Conservation (phyloP, 1,139 yeast species). For the Diutina ranongensis region DNA sequence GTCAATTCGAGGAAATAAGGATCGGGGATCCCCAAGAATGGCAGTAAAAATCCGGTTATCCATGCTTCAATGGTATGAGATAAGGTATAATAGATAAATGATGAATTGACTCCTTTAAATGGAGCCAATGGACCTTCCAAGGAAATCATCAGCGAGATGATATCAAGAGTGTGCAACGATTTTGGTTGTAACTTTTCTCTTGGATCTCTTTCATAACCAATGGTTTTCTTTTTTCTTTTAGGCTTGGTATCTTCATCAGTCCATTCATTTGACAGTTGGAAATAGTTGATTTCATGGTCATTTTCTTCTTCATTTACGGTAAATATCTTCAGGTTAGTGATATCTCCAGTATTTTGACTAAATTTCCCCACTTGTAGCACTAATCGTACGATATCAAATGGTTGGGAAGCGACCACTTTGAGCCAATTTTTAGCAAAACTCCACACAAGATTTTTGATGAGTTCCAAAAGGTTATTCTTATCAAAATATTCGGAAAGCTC, state of each 20-base stretch:
- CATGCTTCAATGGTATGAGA: slow-evolving; percentile 79
- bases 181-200: slow-evolving; percentile 40
- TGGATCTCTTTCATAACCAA: background rate
- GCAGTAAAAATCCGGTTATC: slow-evolving; percentile 80
- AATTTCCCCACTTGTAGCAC: slow-evolving; percentile 72
- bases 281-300: slow-evolving; percentile 38
- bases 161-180: slow-evolving; percentile 59
- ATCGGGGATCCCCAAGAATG: slow-evolving; percentile 78
- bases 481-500: slow-evolving; percentile 63
- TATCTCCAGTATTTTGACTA: slow-evolving; percentile 12
- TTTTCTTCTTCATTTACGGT: slow-evolving; percentile 19
- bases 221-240: background rate
- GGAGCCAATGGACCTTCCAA: slow-evolving; percentile 79
- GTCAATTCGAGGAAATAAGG: slow-evolving; percentile 78
- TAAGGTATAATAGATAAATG: slow-evolving; percentile 68
- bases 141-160: slow-evolving; percentile 55
- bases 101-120: slow-evolving; percentile 79
- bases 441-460: slow-evolving; percentile 40
- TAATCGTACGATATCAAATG: slow-evolving; percentile 75
- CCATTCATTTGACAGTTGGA: slow-evolving; percentile 18
- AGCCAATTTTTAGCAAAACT: slow-evolving; percentile 60
- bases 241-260: background rate
- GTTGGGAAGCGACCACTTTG: slow-evolving; percentile 65
- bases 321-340: slow-evolving; percentile 1
- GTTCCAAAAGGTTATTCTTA: slow-evolving; percentile 40